Evolutionary conservation across 257 asterid species (phyloP), one percentile per base, ranked within the genome.

Genomic region (Solanum sejunctum): DNA sequence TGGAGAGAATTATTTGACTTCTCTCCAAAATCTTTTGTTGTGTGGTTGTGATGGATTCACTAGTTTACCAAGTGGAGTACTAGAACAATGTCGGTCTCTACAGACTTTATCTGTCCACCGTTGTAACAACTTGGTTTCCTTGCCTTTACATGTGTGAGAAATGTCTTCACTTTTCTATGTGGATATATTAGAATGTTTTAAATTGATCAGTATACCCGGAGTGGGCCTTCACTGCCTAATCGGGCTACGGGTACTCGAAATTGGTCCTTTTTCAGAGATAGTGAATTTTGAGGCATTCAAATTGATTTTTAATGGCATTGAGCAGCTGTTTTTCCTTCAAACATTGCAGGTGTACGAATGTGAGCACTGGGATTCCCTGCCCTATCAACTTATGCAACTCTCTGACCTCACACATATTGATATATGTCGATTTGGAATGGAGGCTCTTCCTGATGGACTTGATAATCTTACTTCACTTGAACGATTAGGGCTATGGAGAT

Each of bases 371-470:
- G 63, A 83, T 15, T 51, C 56, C 73, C 54, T 85, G 12, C 91
- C 91, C 1, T 6, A 80, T 12, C 86, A 83, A 32, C 41, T 88
- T n/a, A 87, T 86, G 32, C 71, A 83, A 52, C 83, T 87, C 51
- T 43, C 87, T 72, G 58, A 85, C 54, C 83, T 88, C 16, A 67
- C 7, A 12, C 0, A 0, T 0, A 13, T 90, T 4, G 0, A 0
- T 0, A 9, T 90, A 7, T 0, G 1, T 4, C 32, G 23, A 1
- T 88, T 87, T 0, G 89, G 85, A 72, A 45, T 86, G 0, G 86
- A 87, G 64, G 63, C 11, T 20, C 84, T 90, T n/a, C 90, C 90
- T 2, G 84, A 84, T 21, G 81, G 85, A 83, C 4, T 90, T 18
- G 87, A 16, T 23, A 85, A 85, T 26, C 70, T 85, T 61, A 41